Base-by-base conservation (phyloP, 2,329 filamentous ascomycete genomes). In the Pseudogymnoascus sp. region DNA sequence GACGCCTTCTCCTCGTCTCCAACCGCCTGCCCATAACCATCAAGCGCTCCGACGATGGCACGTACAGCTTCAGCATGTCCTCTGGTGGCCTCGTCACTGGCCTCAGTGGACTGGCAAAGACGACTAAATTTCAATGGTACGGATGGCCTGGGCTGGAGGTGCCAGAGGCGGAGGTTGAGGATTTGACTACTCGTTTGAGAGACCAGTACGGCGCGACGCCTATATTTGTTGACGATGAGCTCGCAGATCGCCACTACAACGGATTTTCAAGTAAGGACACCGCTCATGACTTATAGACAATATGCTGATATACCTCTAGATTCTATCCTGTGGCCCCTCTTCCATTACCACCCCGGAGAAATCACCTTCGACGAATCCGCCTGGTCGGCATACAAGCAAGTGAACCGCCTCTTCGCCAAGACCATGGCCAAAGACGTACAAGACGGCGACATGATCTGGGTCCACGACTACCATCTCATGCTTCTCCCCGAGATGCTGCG, bases 381-480 rank as follows among this genome's bases (percentile, higher is more conserved):
- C 3, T 99, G 94, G 94, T 83, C 87, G 25, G 93, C 92, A 60
- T 97, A 97, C 79, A 87, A 87, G 70, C 89, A 96, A 72, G 93
- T 95, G 67, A 99, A 97, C 76, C 85, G 88, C 58, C 82, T 96
- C 6, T 99, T 97, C 71, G 93, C 94, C 63, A 87, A 93, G 77
- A 87, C 89, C 12, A 88, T 99, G 67, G 86, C 89, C 62, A 87
- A 88, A 69, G 90, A 96, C 69, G 90, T 97, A 9, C 84, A 92
- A 74, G 93, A 97, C 73, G 92, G 92, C 62, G 94, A 99, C 75
- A 78, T 97, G 70, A 88, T 99, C 70, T 99, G 94, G 94, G 90
- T 99, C 5, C 94, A 99, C 74, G 94, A 99, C 76, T 99, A 97
- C 77, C 94, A 99, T 75, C 80, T 97, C 65, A 97, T 97, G 92